Evolutionary conservation across 106 monocot genomes (phyloP).

Genomic region (Apostasia ramifera): DNA sequence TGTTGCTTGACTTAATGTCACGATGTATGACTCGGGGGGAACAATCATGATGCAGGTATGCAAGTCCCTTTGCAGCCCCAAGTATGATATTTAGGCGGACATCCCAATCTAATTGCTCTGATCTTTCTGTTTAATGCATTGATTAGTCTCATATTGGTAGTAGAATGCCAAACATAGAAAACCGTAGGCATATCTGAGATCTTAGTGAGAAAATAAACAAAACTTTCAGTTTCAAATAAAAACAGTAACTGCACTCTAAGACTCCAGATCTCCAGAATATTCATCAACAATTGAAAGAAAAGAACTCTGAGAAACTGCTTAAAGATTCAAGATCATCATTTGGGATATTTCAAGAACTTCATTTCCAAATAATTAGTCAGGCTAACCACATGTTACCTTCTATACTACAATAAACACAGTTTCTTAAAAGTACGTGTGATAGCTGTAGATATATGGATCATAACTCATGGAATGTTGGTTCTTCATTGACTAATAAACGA

Average conservation of each 20-base stretch:
- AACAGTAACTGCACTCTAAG: background rate
- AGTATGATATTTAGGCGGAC: slow-evolving; percentile 87
- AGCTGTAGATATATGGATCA: too few relatives aligned
- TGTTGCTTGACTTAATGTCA: slow-evolving; percentile 97
- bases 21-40: slow-evolving; percentile 96
- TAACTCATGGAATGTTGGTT: too few relatives aligned
- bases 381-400: too few relatives aligned
- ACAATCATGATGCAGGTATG: slow-evolving; percentile 98
- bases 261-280: background rate
- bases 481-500: too few relatives aligned
- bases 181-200: too few relatives aligned
- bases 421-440: too few relatives aligned
- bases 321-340: background rate
- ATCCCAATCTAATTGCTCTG: slow-evolving; percentile 88
- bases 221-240: too few relatives aligned
- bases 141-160: background rate
- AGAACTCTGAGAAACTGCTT: background rate
- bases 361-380: too few relatives aligned
- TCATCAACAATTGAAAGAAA: background rate
- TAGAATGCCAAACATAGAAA: too few relatives aligned
- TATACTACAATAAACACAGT: too few relatives aligned
- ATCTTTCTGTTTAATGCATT: slow-evolving; percentile 54
- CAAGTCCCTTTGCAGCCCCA: slow-evolving; percentile 93
- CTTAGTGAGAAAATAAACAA: too few relatives aligned
- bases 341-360: background rate